Percentiles rank a stretch among this genome's conserved stretches.
Conservation (phyloP, 257 asterid genomes). For the Verbena officinalis region DNA sequence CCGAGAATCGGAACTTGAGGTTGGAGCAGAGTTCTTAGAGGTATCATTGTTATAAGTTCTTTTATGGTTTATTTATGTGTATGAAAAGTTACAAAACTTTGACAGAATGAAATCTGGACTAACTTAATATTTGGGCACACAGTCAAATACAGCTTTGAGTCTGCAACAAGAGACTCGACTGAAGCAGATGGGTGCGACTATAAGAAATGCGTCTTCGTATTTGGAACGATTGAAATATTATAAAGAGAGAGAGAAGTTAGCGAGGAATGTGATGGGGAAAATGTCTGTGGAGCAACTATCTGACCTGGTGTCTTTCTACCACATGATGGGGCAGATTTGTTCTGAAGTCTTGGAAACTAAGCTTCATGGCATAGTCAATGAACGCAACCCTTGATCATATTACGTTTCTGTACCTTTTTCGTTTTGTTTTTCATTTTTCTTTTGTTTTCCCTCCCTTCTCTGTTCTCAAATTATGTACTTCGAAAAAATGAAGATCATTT, state of each 20-base stretch:
- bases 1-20: slow-evolving; percentile 47
- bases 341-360: slow-evolving; percentile 70
- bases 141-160: slow-evolving; percentile 54
- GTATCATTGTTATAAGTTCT: slow-evolving; percentile 18
- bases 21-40: slow-evolving; percentile 64
- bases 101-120: no score
- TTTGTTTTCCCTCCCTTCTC: background rate
- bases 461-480: background rate
- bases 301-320: slow-evolving; percentile 59
- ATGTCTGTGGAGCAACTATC: slow-evolving; percentile 75
- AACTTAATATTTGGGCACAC: slow-evolving; percentile 1
- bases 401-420: no score
- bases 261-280: slow-evolving; percentile 49
- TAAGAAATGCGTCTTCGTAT: slow-evolving; percentile 47
- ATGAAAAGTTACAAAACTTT: no score
- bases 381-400: slow-evolving; percentile 19
- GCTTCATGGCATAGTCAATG: slow-evolving; percentile 36
- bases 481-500: no score
- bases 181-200: slow-evolving; percentile 67
- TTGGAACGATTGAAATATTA: slow-evolving; percentile 43
- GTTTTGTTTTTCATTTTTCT: no score
- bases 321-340: slow-evolving; percentile 71
- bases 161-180: slow-evolving; percentile 50
- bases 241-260: slow-evolving; percentile 52
- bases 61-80: no score